Conservation (phyloP, 1,139 yeast genomes). For the Candida tunisiensis region DNA sequence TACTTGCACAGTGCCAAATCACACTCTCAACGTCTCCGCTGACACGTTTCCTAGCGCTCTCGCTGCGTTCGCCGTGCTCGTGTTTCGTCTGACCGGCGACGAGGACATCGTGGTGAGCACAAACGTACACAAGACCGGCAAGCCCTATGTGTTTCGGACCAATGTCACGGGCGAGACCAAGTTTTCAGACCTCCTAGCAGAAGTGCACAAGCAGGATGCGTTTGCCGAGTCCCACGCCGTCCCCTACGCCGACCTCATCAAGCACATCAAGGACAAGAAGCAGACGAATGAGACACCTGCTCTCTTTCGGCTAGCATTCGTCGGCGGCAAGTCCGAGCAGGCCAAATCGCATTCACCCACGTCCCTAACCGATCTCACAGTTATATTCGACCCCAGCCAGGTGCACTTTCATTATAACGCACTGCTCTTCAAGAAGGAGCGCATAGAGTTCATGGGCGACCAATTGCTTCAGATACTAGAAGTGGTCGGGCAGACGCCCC, state of each 20-base stretch:
- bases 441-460: constrained; percentile 54
- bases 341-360: too few relatives aligned
- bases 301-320: constrained; percentile 47
- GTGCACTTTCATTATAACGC: constrained; percentile 51
- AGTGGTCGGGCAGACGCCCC: constrained; percentile 17
- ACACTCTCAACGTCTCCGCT: constrained; percentile 6
- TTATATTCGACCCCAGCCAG: constrained; percentile 26
- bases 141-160: constrained; percentile 45
- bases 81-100: constrained; percentile 79
- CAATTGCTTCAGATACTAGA: constrained; percentile 46
- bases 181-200: constrained; percentile 33
- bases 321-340: constrained; percentile 15
- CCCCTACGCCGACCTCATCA: constrained; percentile 37
- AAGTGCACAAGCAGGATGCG: constrained; percentile 28
- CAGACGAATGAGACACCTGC: constrained; percentile 43
- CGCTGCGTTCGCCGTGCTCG: constrained; percentile 54
- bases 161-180: constrained; percentile 27
- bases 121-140: constrained; percentile 7
- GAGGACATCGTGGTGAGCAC: constrained; percentile 84
- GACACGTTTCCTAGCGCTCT: constrained; percentile 34
- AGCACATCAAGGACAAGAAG: constrained; percentile 29
- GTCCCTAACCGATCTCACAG: constrained; percentile 12
- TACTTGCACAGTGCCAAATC: constrained; percentile 14
- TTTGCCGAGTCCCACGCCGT: constrained; percentile 24
- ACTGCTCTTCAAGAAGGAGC: constrained; percentile 49